These are phyloP conservation scores for Dalbergia cultrata DNA, from an alignment of 306 rosid genomes.

Conservation along the genomic window DNA sequence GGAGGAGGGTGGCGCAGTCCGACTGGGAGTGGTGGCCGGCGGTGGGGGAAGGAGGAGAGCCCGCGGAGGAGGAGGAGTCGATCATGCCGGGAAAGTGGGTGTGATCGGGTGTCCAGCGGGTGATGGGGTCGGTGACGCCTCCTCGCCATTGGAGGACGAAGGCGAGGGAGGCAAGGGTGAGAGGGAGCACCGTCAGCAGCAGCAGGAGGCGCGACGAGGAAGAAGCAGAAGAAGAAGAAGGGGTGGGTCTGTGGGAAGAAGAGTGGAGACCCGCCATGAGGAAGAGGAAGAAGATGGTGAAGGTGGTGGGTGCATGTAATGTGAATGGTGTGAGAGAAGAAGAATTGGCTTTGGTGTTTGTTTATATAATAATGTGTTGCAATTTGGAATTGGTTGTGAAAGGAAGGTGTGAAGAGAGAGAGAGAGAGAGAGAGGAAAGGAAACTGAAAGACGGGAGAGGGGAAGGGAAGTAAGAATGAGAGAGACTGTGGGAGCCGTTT, in stretches of 20 bases:
- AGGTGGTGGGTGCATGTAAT: slow-evolving; percentile 43
- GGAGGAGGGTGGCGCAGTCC: slow-evolving; percentile 66
- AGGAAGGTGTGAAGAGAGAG: slow-evolving; percentile 16
- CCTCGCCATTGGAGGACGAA: slow-evolving; percentile 97
- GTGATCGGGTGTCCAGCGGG: slow-evolving; percentile 81
- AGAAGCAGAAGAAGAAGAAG: slow-evolving; percentile 34
- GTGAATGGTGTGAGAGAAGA: neutral
- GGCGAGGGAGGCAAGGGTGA: slow-evolving; percentile 80
- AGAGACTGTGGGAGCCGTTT: slow-evolving; percentile 50
- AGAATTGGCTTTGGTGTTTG: neutral
- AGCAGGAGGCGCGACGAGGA: slow-evolving; percentile 67
- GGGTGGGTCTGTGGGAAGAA: slow-evolving; percentile 51
- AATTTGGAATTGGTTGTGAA: neutral
- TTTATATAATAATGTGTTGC: neutral
- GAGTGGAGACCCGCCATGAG: slow-evolving; percentile 77
- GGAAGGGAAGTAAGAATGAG: neutral
- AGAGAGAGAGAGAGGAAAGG: neutral
- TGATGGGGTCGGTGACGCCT: slow-evolving; percentile 76
- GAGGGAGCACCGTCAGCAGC: slow-evolving; percentile 71
- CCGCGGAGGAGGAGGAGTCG: neutral
- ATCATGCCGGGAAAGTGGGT: slow-evolving; percentile 78
- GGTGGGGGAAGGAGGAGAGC: slow-evolving; percentile 39
- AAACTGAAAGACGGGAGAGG: slow-evolving; percentile 18
- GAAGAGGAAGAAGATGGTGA: neutral
- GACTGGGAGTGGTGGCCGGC: slow-evolving; percentile 39